These are phyloP conservation scores for Flaveria trinervia DNA, from an alignment of 129 eudicot species.

Conservation along the genomic window DNA sequence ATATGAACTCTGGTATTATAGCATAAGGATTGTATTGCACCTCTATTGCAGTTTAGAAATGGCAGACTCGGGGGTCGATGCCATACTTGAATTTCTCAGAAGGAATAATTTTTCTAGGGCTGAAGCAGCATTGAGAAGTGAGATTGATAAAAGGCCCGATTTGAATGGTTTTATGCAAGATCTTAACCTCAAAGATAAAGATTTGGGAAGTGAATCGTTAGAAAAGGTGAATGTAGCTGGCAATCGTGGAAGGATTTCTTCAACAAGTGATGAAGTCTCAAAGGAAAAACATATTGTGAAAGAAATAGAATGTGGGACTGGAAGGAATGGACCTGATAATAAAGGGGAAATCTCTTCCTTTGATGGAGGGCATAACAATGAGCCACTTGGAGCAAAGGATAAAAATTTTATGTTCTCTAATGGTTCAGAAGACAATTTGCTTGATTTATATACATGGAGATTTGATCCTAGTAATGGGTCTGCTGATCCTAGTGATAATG, in stretches of 20 bases:
- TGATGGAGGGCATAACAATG: constrained; percentile 46
- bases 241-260: constrained; percentile 27
- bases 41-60: constrained; percentile 39
- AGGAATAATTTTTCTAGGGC: constrained; percentile 89
- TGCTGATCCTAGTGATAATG: constrained; percentile 37
- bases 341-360: constrained; percentile 43
- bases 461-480: constrained; percentile 47
- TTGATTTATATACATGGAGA: constrained; percentile 68
- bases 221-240: constrained; percentile 43
- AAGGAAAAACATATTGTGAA: constrained; percentile 72
- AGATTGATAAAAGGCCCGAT: constrained; percentile 65
- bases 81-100: constrained; percentile 60
- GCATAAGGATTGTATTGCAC: constrained; percentile 6
- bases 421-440: constrained; percentile 59
- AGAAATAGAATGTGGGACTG: constrained; percentile 68
- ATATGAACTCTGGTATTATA: not conserved
- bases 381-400: constrained; percentile 39
- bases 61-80: constrained; percentile 76
- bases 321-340: constrained; percentile 43
- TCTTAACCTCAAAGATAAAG: constrained; percentile 54
- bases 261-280: constrained; percentile 43
- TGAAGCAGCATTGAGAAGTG: constrained; percentile 81
- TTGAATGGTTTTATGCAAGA: constrained; percentile 54
- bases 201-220: constrained; percentile 20
- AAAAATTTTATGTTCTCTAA: constrained; percentile 49